These are phyloP conservation scores for Saccharomyces hybrid DNA, from an alignment of 1,139 yeast genomes.

Conservation along the genomic window DNA sequence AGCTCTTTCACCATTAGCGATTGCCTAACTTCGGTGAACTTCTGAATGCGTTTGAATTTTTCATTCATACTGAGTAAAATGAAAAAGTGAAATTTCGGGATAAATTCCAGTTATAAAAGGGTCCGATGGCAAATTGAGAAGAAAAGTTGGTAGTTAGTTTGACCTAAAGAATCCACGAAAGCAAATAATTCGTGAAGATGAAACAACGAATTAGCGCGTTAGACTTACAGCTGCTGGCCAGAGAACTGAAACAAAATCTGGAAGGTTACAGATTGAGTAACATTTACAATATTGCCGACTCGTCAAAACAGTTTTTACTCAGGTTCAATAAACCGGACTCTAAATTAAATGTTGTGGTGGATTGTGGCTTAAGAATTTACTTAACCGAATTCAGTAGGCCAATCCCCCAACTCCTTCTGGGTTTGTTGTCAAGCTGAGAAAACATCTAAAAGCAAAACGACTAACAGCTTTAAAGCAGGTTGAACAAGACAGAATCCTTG, in stretches of 20 bases:
- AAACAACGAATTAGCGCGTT: slow-evolving; percentile 83
- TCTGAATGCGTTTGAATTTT: neutral
- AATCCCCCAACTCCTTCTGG: slow-evolving; percentile 76
- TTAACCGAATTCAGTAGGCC: slow-evolving; percentile 74
- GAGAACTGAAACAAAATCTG: slow-evolving; percentile 53
- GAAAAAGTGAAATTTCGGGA: neutral
- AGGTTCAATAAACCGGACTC: slow-evolving; percentile 82
- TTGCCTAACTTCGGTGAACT: neutral
- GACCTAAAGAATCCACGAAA: neutral
- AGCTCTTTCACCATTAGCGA: neutral
- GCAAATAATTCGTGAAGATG: slow-evolving; percentile 15
- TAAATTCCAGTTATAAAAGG: neutral
- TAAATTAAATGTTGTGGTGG: slow-evolving; percentile 65
- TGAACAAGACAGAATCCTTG: slow-evolving; percentile 70
- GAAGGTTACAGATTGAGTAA: slow-evolving; percentile 71
- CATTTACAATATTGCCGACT: slow-evolving; percentile 71
- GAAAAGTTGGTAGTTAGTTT: neutral
- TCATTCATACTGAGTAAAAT: neutral
- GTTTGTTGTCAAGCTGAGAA: slow-evolving; percentile 77
- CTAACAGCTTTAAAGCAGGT: slow-evolving; percentile 67
- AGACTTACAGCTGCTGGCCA: slow-evolving; percentile 64
- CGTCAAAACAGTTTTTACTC: slow-evolving; percentile 65
- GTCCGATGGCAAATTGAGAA: neutral
- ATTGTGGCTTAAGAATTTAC: slow-evolving; percentile 80
- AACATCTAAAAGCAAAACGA: slow-evolving; percentile 75